Evolutionary conservation across 129 eudicot species (phyloP), one percentile per base, ranked within the genome.

Genomic region (Mikania micrantha): DNA sequence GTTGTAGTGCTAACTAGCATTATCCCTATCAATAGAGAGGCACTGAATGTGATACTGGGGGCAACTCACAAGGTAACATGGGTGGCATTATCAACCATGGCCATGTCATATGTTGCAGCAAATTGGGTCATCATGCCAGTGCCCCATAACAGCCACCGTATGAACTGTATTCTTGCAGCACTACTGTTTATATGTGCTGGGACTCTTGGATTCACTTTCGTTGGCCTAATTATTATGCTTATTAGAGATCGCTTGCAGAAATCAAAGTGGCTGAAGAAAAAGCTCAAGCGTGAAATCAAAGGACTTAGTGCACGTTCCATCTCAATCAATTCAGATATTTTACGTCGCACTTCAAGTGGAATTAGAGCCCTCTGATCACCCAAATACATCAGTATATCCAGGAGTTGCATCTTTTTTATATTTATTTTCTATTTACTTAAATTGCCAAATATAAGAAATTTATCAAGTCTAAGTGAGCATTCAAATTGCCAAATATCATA

Each of bases 1-100:
- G 80, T 80, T 47, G 64, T 80, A 21, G 74, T 74, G 34, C 47
- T 80, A 44, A 64, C 75, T 16, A 80, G 84, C 42, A 57, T 80
- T 1, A 70, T 74, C 47, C 74, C 80, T 0, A 74, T 74, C 47
- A 62, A 29, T n/a, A 64, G 77, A 39, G 70, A 74, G 54, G 58
- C 80, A 4, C 44, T 74, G 8, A 75, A 29, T 24, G 20, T 8
- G 69, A 54, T 74, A 39, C 19, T 80, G 28, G 27, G 52, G 8
- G 41, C 4, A 68, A 10, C 54, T 48, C 54, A 48, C 19, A 48
- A 74, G 73, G 80, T 62, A 25, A 59, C 73, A 27, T 79, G 76
- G 83, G 80, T 75, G 49, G 77, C 84, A 0, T 63, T 63, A 63
- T 63, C 52, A 10, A 38, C 39, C 34, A 63, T 63, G 52, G 52